These are phyloP conservation scores for Macrolepiota fuliginosa DNA, from an alignment of 768 basidiomycete genomes.

Conservation along the genomic window DNA sequence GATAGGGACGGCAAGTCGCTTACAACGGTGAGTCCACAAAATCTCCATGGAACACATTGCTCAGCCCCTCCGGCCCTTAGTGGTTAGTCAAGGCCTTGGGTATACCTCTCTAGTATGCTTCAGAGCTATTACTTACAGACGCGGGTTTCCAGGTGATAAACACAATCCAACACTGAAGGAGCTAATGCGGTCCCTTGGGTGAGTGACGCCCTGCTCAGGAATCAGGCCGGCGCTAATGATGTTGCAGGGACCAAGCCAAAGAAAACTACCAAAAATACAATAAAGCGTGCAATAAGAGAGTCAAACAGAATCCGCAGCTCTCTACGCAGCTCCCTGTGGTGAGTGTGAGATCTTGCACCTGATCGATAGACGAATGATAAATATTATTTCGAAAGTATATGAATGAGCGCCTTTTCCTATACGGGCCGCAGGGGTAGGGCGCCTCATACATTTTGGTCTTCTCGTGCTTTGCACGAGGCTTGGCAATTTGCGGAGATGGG, in stretches of 20 bases:
- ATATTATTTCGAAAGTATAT: not conserved
- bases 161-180: not conserved
- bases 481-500: too few species aligned
- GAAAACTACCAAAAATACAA: not conserved
- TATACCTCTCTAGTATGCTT: not conserved
- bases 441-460: too few species aligned
- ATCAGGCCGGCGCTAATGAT: not conserved
- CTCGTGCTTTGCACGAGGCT: too few species aligned
- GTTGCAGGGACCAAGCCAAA: not conserved
- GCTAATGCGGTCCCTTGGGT: not conserved
- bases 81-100: not conserved
- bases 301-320: not conserved
- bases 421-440: not conserved
- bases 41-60: not conserved
- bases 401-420: not conserved
- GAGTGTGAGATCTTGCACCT: not conserved
- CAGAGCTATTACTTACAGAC: not conserved
- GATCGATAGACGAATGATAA: not conserved
- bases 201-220: not conserved
- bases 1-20: not conserved
- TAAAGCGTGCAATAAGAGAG: not conserved
- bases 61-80: not conserved
- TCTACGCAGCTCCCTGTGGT: not conserved
- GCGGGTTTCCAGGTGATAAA: not conserved
- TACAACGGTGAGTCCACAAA: not conserved